Conservation (phyloP, 2,329 filamentous ascomycete species). For the Verticillium longisporum region DNA sequence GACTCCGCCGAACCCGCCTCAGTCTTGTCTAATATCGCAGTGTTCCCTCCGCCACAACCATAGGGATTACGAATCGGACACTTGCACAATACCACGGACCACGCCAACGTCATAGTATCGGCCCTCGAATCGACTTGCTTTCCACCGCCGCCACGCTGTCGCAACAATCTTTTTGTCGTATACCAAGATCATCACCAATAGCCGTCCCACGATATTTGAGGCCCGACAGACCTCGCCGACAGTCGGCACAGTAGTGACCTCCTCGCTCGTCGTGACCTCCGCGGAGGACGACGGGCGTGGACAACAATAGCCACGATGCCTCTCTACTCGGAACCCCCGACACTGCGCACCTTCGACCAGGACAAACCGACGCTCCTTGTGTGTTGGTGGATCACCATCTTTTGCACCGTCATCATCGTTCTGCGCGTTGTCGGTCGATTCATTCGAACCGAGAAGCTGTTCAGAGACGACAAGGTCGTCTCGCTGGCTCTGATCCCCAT, state of each 20-base stretch:
- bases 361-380: conserved; percentile 92
- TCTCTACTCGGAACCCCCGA: conserved; percentile 51
- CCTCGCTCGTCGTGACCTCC: conserved; percentile 52
- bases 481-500: conserved; percentile 74
- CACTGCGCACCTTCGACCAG: conserved; percentile 35
- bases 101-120: conserved; percentile 15
- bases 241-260: not conserved
- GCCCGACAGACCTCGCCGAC: conserved; percentile 5
- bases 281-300: conserved; percentile 55
- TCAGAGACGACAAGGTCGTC: conserved; percentile 84
- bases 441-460: conserved; percentile 77
- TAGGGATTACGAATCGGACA: conserved; percentile 17
- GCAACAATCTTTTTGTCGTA: not conserved
- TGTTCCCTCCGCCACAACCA: conserved; percentile 13
- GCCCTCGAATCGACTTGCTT: conserved; percentile 1
- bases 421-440: conserved; percentile 78
- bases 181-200: conserved; percentile 14
- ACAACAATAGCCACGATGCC: conserved; percentile 36
- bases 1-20: conserved; percentile 1
- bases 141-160: not conserved
- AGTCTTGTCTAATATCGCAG: conserved; percentile 7
- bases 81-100: conserved; percentile 16
- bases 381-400: conserved; percentile 90
- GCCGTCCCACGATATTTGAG: conserved; percentile 17
- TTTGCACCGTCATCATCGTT: conserved; percentile 77